Conservation (phyloP, 2,329 filamentous ascomycete species). For the Cladosporium sp. region DNA sequence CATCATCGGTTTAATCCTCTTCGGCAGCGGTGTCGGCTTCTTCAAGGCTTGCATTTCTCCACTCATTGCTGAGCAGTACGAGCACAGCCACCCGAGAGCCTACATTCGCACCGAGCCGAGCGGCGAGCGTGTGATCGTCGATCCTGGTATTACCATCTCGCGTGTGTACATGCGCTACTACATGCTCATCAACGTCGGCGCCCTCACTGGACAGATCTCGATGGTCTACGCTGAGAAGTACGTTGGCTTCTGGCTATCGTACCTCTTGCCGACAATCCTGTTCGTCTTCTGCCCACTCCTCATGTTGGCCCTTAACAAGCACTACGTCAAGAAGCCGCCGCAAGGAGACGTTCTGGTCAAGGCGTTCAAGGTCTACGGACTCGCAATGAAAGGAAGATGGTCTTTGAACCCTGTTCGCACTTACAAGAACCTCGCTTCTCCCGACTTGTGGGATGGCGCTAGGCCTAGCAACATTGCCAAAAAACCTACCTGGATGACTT, state of each 20-base stretch:
- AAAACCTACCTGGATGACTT: slow-evolving; percentile 70
- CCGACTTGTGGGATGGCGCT: slow-evolving; percentile 46
- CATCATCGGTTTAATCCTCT: slow-evolving; percentile 61
- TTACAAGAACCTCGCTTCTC: slow-evolving; percentile 55
- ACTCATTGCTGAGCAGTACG: slow-evolving; percentile 49
- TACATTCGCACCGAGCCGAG: slow-evolving; percentile 41
- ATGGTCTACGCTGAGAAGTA: slow-evolving; percentile 67
- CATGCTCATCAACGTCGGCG: slow-evolving; percentile 68
- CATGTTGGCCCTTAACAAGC: slow-evolving; percentile 38
- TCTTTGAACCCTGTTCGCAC: slow-evolving; percentile 61
- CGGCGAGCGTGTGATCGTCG: slow-evolving; percentile 48
- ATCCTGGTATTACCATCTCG: slow-evolving; percentile 47
- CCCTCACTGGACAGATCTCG: slow-evolving; percentile 54
- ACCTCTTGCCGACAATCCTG: slow-evolving; percentile 60
- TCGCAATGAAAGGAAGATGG: slow-evolving; percentile 60
- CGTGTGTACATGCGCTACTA: slow-evolving; percentile 63
- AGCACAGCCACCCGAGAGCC: slow-evolving; percentile 35
- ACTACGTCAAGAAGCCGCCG: slow-evolving; percentile 64
- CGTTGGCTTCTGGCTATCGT: slow-evolving; percentile 66
- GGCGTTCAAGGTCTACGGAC: slow-evolving; percentile 60
- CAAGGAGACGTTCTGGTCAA: slow-evolving; percentile 68
- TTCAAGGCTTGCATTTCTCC: slow-evolving; percentile 74
- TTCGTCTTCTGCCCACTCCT: slow-evolving; percentile 52
- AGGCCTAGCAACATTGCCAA: slow-evolving; percentile 34
- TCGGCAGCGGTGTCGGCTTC: slow-evolving; percentile 72